These are phyloP conservation scores for Pezicula rhizophila DNA, from an alignment of 2,329 filamentous ascomycete genomes.

Conservation along the genomic window DNA sequence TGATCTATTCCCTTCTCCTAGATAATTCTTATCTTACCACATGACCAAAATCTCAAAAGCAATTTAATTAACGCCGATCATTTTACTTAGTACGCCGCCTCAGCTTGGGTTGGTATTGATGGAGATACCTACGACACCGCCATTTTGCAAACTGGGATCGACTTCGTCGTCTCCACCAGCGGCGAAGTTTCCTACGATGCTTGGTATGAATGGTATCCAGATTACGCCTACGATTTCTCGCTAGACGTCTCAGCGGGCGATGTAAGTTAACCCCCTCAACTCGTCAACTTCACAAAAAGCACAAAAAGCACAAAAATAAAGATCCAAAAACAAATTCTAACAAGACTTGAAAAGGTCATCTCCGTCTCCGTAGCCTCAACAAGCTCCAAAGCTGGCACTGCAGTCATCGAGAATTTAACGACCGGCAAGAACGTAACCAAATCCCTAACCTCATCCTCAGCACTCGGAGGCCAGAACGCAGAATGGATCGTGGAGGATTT, in stretches of 20 bases:
- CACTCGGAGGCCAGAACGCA: slow-evolving; percentile 37
- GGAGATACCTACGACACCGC: slow-evolving; percentile 46
- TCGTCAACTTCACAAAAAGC: slow-evolving; percentile 2
- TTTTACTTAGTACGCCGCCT: slow-evolving; percentile 26
- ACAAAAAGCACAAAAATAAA: slow-evolving; percentile 29
- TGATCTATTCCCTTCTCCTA: too few species aligned
- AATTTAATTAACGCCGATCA: too few species aligned
- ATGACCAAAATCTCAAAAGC: too few species aligned
- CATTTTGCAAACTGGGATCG: slow-evolving; percentile 50
- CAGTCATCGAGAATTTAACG: slow-evolving; percentile 38
- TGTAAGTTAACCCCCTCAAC: neutral
- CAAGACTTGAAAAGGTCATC: too few species aligned
- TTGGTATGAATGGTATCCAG: slow-evolving; percentile 56
- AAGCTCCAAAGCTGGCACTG: slow-evolving; percentile 33
- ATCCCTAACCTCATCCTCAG: slow-evolving; percentile 27
- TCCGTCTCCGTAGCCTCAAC: slow-evolving; percentile 11
- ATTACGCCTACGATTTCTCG: slow-evolving; percentile 24
- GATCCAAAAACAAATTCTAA: slow-evolving; percentile 4
- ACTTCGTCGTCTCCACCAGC: slow-evolving; percentile 34
- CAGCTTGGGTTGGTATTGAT: slow-evolving; percentile 54
- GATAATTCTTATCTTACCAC: too few species aligned
- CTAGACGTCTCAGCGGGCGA: slow-evolving; percentile 38
- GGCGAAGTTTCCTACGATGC: slow-evolving; percentile 40
- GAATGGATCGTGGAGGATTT: slow-evolving; percentile 49
- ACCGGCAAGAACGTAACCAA: slow-evolving; percentile 37